These are phyloP conservation scores for Zoysia japonica DNA, from an alignment of 176 grass and related monocot species.

Conservation along the genomic window DNA sequence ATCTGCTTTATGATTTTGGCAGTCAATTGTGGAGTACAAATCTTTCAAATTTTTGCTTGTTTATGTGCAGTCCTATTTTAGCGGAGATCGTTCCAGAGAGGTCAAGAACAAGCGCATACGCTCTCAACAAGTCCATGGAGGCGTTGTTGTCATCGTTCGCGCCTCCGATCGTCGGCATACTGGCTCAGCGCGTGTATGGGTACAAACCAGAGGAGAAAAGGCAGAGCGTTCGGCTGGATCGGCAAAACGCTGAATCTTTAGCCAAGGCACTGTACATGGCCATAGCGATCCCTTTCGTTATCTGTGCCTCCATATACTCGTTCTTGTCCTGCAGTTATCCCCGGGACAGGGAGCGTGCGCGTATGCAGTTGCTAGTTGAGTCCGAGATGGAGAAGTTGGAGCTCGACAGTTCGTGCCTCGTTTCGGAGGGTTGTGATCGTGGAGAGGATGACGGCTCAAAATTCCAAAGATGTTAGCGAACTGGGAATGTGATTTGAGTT, in stretches of 20 bases:
- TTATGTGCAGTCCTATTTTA: conserved; percentile 79
- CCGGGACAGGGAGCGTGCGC: conserved; percentile 73
- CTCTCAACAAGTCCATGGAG: conserved; percentile 74
- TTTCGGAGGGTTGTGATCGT: too few species aligned
- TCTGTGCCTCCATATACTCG: conserved; percentile 78
- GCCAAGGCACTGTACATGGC: conserved; percentile 85
- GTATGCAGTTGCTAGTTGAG: conserved; percentile 69
- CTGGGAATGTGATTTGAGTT: too few species aligned
- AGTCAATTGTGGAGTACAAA: too few species aligned
- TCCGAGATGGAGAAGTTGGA: conserved; percentile 80
- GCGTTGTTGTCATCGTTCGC: conserved; percentile 79
- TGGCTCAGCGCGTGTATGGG: conserved; percentile 68
- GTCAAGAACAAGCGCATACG: conserved; percentile 86
- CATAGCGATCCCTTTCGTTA: conserved; percentile 61
- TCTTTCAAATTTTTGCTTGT: too few species aligned
- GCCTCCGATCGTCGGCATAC: conserved; percentile 67
- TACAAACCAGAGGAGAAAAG: conserved; percentile 55
- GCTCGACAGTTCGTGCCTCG: too few species aligned
- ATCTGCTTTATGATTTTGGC: background rate
- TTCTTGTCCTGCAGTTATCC: conserved; percentile 86
- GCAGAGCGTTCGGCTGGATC: conserved; percentile 37
- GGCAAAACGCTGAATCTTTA: conserved; percentile 69
- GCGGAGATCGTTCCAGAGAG: conserved; percentile 89
- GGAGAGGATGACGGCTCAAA: too few species aligned
- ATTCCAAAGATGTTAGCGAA: too few species aligned